phyloP scores from a whole-genome alignment of 257 asterid genomes.

The Nicotiana knightiana region DNA sequence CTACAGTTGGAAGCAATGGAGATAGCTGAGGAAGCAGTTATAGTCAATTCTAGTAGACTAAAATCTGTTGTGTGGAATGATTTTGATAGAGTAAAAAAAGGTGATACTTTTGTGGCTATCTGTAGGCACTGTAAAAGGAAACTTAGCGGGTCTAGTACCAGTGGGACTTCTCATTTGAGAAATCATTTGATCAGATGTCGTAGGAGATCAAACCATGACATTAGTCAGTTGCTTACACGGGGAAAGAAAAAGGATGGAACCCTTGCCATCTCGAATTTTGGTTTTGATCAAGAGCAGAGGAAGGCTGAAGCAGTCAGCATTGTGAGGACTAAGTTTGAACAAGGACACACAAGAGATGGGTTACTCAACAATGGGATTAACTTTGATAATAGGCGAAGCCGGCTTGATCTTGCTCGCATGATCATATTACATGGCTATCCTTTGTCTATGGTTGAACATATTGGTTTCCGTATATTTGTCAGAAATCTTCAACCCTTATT shows the following conservation, averaged over 20 bases:
- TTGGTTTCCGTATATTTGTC: constrained; percentile 74
- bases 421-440: constrained; percentile 86
- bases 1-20: constrained; percentile 45
- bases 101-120: constrained; percentile 70
- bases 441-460: constrained; percentile 74
- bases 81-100: constrained; percentile 84
- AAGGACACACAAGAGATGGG: constrained; percentile 32
- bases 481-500: constrained; percentile 87
- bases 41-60: constrained; percentile 74
- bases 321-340: constrained; percentile 42
- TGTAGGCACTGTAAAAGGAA: constrained; percentile 85
- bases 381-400: constrained; percentile 62
- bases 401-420: constrained; percentile 86
- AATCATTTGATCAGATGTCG: constrained; percentile 89
- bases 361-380: constrained; percentile 27
- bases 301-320: constrained; percentile 50
- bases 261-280: constrained; percentile 36
- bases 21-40: constrained; percentile 58
- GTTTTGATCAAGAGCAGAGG: constrained; percentile 33
- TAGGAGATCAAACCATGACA: constrained; percentile 61
- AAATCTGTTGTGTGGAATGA: constrained; percentile 94
- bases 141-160: constrained; percentile 91
- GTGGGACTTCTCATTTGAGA: constrained; percentile 92
- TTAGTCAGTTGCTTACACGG: constrained; percentile 49
- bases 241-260: constrained; percentile 68